Evolutionary conservation across 2,329 filamentous ascomycete genomes (phyloP), one percentile per base, ranked within the genome.

Genomic region (Botrytis byssoidea): DNA sequence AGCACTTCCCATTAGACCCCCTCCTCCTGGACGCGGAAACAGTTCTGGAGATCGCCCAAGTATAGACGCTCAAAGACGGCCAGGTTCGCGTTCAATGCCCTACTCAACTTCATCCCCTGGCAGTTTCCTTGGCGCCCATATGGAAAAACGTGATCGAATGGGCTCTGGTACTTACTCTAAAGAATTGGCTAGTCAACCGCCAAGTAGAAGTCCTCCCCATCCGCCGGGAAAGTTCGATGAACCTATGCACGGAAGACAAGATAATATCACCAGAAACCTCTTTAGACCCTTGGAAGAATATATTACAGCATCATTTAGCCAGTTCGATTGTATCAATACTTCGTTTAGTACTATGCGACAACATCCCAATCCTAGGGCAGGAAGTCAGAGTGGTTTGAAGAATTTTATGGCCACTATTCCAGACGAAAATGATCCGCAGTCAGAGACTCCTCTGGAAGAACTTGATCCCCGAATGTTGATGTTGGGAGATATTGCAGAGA

Each of bases 211-310:
- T 61, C 51, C 71, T 61, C 40, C 42, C 40, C 42, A 40, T 48
- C 51, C 71, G 9, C 71, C 66, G 40, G 29, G 32, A 20, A 73
- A 51, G n/a, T 69, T 73, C 6, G 71, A 73, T 3, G 64, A 73
- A 40, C 4, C 55, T 25, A 51, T 73, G 64, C 84, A 74, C 80
- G 84, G 8, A 84, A 87, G 70, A 78, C 82, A 51, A 74, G 60
- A 67, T 40, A 71, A 73, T 61, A 65, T 63, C 32, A 29, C 86
- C 4, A 90, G 87, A 79, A 85, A 84, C 55, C 89, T 95, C 18
- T 97, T 97, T 81, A 90, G 88, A 74, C 86, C 87, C 8, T 81
- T 97, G 22, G 93, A 97, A 82, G 91, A 94, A 75, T 95, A 96
- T 79, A 87, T 97, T 59, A 83, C 90, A 68, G 82, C 83, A 32